Evolutionary conservation across 2,329 filamentous ascomycete species (phyloP).

Genomic region (Metarhizium anisopliae): DNA sequence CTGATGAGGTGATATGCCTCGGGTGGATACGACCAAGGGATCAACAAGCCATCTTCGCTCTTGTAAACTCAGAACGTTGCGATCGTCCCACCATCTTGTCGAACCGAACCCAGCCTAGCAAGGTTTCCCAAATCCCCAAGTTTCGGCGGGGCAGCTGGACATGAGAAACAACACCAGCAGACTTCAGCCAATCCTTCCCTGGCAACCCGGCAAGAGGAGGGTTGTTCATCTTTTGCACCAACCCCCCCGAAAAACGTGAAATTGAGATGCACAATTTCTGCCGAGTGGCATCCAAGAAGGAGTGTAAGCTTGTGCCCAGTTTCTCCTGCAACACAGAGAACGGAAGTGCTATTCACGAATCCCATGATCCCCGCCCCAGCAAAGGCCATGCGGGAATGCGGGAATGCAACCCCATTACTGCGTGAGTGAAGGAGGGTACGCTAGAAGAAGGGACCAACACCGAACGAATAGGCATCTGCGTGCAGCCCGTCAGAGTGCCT

Average conservation of each 20-base stretch:
- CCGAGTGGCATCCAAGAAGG: no score
- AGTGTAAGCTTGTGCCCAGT: background rate
- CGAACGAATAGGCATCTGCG: constrained; percentile 3
- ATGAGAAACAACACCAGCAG: background rate
- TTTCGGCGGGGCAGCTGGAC: no score
- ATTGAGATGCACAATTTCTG: no score
- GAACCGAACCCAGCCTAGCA: background rate
- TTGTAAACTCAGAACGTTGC: background rate
- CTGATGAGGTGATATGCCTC: background rate
- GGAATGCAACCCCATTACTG: background rate
- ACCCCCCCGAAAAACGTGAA: no score
- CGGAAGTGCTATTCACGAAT: background rate
- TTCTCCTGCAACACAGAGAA: background rate
- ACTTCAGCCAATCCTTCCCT: no score
- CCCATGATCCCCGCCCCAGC: background rate
- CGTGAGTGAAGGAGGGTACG: background rate
- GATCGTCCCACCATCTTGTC: background rate
- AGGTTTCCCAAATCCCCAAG: background rate
- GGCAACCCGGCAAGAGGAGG: no score
- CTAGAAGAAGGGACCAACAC: background rate
- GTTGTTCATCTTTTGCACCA: no score
- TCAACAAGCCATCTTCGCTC: background rate
- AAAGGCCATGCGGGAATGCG: background rate
- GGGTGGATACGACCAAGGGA: background rate
- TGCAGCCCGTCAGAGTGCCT: background rate